A percentile compares a stretch with the other conserved stretches of the same genome.
Evolutionary conservation across 441 rosid species (phyloP).

Genomic region (Mallotus repandus): DNA sequence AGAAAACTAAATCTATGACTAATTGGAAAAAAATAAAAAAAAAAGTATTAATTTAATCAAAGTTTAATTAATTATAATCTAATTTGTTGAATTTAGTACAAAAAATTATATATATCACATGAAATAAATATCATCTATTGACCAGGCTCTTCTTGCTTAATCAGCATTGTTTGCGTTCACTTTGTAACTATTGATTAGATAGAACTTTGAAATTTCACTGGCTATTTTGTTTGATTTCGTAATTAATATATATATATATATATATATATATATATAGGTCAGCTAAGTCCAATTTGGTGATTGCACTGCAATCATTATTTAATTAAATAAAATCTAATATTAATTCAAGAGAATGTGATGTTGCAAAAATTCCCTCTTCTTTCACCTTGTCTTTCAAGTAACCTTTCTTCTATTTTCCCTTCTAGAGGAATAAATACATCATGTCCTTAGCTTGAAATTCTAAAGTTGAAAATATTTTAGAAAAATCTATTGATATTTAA

Average conservation of each 20-base stretch:
- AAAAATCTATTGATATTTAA: neutral
- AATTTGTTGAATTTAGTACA: neutral
- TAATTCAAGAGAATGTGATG: neutral
- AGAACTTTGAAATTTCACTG: constrained; percentile 1
- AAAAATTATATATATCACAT: neutral
- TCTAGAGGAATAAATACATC: neutral
- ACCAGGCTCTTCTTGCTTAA: constrained; percentile 2
- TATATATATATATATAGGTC: neutral
- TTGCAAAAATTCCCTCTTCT: neutral
- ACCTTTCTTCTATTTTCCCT: neutral
- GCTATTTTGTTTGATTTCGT: neutral
- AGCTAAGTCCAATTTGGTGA: neutral
- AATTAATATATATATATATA: neutral
- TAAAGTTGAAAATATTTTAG: too few relatives aligned
- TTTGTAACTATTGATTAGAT: neutral
- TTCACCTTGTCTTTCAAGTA: neutral
- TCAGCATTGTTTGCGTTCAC: constrained; percentile 1
- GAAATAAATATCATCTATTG: neutral
- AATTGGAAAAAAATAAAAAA: neutral
- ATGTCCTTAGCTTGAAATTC: too few relatives aligned
- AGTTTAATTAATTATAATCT: neutral
- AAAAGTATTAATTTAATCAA: too few relatives aligned
- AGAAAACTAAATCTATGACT: too few relatives aligned
- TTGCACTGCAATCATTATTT: neutral
- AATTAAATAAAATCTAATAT: neutral